These are phyloP conservation scores for Helicosporidium sp. DNA, from an alignment of 139 green algal genomes.

Conservation along the genomic window DNA sequence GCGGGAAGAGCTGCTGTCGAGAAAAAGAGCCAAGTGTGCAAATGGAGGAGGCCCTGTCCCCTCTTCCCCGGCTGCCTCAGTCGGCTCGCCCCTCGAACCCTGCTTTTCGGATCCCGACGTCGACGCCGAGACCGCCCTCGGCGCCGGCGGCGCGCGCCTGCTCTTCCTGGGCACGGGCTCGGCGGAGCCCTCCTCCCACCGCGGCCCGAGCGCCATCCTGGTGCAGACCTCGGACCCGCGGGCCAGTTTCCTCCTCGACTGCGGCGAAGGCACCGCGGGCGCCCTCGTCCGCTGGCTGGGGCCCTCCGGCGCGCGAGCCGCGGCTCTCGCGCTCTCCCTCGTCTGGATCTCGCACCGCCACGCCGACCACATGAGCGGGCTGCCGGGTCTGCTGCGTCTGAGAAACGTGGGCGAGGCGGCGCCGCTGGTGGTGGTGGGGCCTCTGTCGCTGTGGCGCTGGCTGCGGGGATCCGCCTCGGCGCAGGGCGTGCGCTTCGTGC, in stretches of 20 bases:
- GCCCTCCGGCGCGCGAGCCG: neutral
- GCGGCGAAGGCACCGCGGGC: constrained; percentile 46
- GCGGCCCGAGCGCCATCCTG: constrained; percentile 35
- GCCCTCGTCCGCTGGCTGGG: constrained; percentile 16
- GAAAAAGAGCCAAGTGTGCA: no score
- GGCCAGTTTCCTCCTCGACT: constrained; percentile 44
- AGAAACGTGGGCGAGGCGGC: constrained; percentile 2
- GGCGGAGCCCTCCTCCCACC: constrained; percentile 66
- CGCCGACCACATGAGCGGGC: constrained; percentile 24
- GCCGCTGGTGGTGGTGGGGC: constrained; percentile 35
- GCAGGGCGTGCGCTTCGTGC: constrained; percentile 16
- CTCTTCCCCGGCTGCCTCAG: no score
- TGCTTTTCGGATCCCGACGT: no score
- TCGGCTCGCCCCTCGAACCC: no score
- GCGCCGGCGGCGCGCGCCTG: constrained; percentile 9
- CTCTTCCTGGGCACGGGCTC: constrained; percentile 62
- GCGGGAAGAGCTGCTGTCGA: no score
- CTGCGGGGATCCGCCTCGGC: constrained; percentile 12
- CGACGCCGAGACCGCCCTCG: neutral
- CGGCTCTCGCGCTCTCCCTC: constrained; percentile 20
- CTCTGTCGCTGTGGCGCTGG: constrained; percentile 27
- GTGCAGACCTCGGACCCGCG: neutral
- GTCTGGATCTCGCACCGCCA: constrained; percentile 75
- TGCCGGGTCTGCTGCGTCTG: constrained; percentile 33
- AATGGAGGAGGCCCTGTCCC: no score